Evolutionary conservation across 2,329 filamentous ascomycete genomes (phyloP).

Genomic region (Podosphaera leucotricha): DNA sequence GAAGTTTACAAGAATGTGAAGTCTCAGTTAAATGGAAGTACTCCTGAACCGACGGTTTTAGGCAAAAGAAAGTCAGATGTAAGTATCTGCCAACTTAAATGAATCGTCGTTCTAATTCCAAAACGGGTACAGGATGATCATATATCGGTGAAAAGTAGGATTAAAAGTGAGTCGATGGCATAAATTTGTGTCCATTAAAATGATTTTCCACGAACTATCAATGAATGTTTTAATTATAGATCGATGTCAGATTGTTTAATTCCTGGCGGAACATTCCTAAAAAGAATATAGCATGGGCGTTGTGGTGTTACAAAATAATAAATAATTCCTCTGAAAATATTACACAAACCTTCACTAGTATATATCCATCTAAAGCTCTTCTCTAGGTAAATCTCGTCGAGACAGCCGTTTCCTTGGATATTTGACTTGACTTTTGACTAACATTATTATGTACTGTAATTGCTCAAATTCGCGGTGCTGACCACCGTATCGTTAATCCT

Average conservation of each 20-base stretch:
- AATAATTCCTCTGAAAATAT: background rate
- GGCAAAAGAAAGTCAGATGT: conserved; percentile 56
- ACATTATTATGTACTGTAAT: too few relatives aligned
- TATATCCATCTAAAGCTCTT: too few relatives aligned
- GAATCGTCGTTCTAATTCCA: background rate
- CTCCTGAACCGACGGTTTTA: conserved; percentile 25
- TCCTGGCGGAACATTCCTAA: background rate
- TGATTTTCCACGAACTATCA: background rate
- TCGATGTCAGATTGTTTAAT: background rate
- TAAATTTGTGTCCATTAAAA: background rate
- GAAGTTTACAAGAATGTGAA: conserved; percentile 50
- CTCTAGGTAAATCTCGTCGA: too few relatives aligned
- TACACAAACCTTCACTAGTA: too few relatives aligned
- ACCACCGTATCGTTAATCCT: too few relatives aligned
- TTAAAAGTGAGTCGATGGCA: conserved; percentile 11
- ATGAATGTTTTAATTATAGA: background rate
- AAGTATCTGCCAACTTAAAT: conserved; percentile 7
- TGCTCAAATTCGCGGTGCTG: too few relatives aligned
- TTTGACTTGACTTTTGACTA: too few relatives aligned
- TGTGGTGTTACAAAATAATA: conserved; percentile 1
- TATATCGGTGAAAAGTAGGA: conserved; percentile 11
- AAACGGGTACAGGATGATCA: conserved; percentile 9
- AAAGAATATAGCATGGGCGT: conserved; percentile 6
- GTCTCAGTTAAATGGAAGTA: conserved; percentile 22
- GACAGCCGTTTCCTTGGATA: too few relatives aligned